Percentiles rank a stretch among this genome's conserved stretches.
Conservation (phyloP, 768 basidiomycete genomes). For the Rhizopogon roseolus region DNA sequence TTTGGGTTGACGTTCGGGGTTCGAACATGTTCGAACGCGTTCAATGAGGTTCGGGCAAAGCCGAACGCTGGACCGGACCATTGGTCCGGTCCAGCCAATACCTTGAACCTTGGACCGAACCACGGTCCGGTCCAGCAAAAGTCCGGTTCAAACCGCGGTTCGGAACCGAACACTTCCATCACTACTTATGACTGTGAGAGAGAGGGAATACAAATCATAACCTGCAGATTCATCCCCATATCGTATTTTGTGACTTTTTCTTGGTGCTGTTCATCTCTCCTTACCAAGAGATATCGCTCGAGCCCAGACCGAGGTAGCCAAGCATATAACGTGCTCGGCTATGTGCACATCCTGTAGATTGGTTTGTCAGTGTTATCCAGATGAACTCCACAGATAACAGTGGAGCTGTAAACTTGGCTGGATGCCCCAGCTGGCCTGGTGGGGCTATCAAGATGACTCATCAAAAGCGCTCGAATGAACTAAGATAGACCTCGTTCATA, state of each 20-base stretch:
- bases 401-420: neutral
- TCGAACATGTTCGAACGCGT: neutral
- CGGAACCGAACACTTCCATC: neutral
- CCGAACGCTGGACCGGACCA: neutral
- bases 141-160: neutral
- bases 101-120: too few relatives aligned
- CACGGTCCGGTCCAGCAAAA: neutral
- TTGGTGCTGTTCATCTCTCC: neutral
- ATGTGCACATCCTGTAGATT: neutral
- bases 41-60: neutral
- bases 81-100: neutral
- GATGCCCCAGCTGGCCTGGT: neutral
- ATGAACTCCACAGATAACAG: neutral
- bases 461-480: neutral
- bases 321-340: neutral
- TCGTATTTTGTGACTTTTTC: neutral
- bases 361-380: too few relatives aligned
- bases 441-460: neutral
- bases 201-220: neutral
- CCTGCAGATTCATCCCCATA: neutral
- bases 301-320: neutral
- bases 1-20: neutral
- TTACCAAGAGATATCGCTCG: neutral
- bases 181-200: neutral
- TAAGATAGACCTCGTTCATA: too few relatives aligned